phyloP scores from a whole-genome alignment of 1,284 basidiomycete genomes.

The Phellinidium pouzarii region DNA sequence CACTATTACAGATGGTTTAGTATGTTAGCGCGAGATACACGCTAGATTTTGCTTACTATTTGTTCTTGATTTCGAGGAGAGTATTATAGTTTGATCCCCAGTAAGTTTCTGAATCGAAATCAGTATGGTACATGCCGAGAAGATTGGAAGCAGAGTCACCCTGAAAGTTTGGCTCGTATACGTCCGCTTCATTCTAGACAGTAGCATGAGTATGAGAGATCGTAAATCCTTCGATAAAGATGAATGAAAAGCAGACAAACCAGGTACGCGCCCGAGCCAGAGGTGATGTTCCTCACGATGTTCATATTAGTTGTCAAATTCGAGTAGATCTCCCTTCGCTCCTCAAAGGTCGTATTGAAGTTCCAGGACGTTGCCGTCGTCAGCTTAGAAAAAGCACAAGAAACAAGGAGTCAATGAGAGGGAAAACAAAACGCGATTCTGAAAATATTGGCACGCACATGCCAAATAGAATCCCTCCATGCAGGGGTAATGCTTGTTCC shows the following conservation, averaged over 20 bases:
- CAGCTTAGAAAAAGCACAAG: slow-evolving; percentile 20
- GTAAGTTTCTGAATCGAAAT: background rate
- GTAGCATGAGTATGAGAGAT: background rate
- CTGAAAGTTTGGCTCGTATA: slow-evolving; percentile 1
- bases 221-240: background rate
- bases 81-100: slow-evolving; percentile 3
- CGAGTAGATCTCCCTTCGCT: slow-evolving; percentile 20
- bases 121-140: background rate
- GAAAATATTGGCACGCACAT: slow-evolving; percentile 30
- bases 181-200: slow-evolving; percentile 7
- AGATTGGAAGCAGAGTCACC: slow-evolving; percentile 1
- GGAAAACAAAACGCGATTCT: background rate
- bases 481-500: slow-evolving; percentile 24
- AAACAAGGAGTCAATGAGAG: background rate
- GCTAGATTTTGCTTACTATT: background rate
- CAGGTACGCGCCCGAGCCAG: slow-evolving; percentile 25
- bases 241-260: background rate
- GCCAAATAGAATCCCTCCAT: slow-evolving; percentile 34
- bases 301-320: slow-evolving; percentile 21
- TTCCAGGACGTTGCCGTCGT: slow-evolving; percentile 23
- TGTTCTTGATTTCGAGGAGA: slow-evolving; percentile 2
- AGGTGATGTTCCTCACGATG: slow-evolving; percentile 23
- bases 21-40: background rate
- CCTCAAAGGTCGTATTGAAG: slow-evolving; percentile 24
- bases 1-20: background rate